Evolutionary conservation across 495 filamentous ascomycete genomes (phyloP).

Genomic region (Peziza echinospora): DNA sequence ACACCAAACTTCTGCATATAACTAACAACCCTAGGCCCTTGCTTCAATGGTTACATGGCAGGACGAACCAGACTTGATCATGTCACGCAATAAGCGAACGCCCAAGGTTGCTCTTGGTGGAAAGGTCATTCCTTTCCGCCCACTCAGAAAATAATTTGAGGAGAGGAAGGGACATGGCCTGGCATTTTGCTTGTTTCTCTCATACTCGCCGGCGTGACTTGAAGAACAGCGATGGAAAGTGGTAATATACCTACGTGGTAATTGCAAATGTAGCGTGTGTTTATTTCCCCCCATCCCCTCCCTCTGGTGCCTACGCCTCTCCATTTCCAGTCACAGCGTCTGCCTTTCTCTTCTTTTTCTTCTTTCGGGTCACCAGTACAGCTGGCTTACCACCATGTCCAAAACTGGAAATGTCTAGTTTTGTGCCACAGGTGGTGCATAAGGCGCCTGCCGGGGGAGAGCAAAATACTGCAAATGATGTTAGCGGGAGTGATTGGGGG

Average conservation of each 20-base stretch:
- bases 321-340: constrained; percentile 1
- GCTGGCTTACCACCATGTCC: constrained; percentile 55
- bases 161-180: no score
- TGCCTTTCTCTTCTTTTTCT: constrained; percentile 35
- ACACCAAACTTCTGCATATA: background rate
- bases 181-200: no score
- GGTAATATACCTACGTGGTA: no score
- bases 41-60: constrained; percentile 70
- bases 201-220: no score
- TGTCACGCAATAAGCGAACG: constrained; percentile 42
- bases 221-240: no score
- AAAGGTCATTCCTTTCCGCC: constrained; percentile 1
- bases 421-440: constrained; percentile 81
- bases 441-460: constrained; percentile 40
- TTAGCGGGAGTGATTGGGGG: background rate
- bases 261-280: no score
- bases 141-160: constrained; percentile 1
- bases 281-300: no score
- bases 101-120: constrained; percentile 18
- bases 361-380: constrained; percentile 50
- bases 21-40: constrained; percentile 28
- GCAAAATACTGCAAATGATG: constrained; percentile 33
- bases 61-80: constrained; percentile 46
- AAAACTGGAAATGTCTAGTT: constrained; percentile 35
- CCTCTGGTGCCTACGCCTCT: background rate